Percentiles rank a stretch among this genome's conserved stretches.
Conservation (phyloP, 768 basidiomycete genomes). For the Piloderma croceum region DNA sequence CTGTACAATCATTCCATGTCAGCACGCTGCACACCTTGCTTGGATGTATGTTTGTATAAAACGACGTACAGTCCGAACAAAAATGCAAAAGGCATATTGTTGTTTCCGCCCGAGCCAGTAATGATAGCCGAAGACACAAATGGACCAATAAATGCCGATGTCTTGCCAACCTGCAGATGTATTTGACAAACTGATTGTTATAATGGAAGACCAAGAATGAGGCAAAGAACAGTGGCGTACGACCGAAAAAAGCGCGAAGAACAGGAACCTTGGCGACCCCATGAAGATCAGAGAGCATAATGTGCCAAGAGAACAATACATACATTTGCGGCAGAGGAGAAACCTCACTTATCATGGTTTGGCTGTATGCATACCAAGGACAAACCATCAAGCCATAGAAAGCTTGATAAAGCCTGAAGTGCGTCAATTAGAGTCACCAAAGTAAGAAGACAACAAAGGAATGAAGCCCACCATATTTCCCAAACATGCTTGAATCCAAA, state of each 20-base stretch:
- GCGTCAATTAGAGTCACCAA: neutral
- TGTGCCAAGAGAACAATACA: slow-evolving; percentile 9
- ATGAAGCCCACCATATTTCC: slow-evolving; percentile 58
- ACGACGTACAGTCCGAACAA: slow-evolving; percentile 57
- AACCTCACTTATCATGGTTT: slow-evolving; percentile 80
- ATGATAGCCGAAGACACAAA: slow-evolving; percentile 74
- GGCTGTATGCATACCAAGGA: slow-evolving; percentile 78
- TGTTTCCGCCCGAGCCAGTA: slow-evolving; percentile 57
- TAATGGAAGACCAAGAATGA: neutral
- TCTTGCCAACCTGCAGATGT: slow-evolving; percentile 54
- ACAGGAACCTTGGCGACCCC: slow-evolving; percentile 46
- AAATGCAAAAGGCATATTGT: slow-evolving; percentile 75
- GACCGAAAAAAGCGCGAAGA: slow-evolving; percentile 71
- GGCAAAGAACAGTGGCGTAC: slow-evolving; percentile 27
- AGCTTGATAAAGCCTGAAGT: slow-evolving; percentile 56
- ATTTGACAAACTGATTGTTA: neutral
- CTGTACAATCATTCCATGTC: slow-evolving; percentile 24
- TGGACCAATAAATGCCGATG: slow-evolving; percentile 72
- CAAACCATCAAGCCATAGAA: slow-evolving; percentile 71
- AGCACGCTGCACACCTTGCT: neutral
- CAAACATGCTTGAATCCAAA: slow-evolving; percentile 82
- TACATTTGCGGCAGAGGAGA: slow-evolving; percentile 69
- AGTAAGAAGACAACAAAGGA: neutral
- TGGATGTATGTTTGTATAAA: neutral
- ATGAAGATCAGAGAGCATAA: neutral